Base-by-base conservation (phyloP, 495 filamentous ascomycete genomes). In the Bathelium albidoporum region DNA sequence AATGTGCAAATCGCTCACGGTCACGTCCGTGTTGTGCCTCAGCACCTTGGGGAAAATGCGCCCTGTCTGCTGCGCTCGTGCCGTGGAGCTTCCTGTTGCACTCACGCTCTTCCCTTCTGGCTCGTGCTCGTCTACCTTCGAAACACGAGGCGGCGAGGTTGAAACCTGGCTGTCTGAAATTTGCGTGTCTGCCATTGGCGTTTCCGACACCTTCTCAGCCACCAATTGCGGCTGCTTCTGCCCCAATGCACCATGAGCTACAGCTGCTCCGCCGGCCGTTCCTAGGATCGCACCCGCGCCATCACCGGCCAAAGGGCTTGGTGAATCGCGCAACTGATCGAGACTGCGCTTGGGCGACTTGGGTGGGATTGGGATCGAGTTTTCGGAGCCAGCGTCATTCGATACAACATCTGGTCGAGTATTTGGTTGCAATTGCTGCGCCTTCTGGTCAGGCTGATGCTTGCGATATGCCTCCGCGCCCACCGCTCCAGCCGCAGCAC, bases 11-110 rank as follows among this genome's bases (percentile, higher is more conserved):
- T 72, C 65, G 41, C 67, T 71, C 20, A 76, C 62, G 41, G 66
- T 73, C 9, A 75, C 60, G 60, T 72, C 70, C 1, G 74, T 76
- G 55, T 75, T 66, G 34, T 76, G 72, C 60, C 74, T 64, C 45
- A 71, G 58, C 11, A 75, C 59, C 31, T 58, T 53, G 10, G 71
- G 69, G n/a, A 73, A 67, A 29, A 63, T 22, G 16, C 59, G 52
- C 26, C 66, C 73, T 3, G 68, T 69, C 63, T 68, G 68, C 1
- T 65, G 60, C 22, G 63, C 58, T 26, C 60, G 65, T 20, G 65
- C 34, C 14, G 24, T 32, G 28, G 64, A 26, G 1, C 68, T 63
- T 12, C 63, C 66, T 22, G 62, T 49, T 12, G 39, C 66, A 32
- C 60, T 14, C 34, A 5, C 49, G 36, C 41, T 20, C 26, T 11